A percentile compares a stretch with the other conserved stretches of the same genome.
Evolutionary conservation across 768 basidiomycete species (phyloP).

Genomic region (Lentinula detonsa): DNA sequence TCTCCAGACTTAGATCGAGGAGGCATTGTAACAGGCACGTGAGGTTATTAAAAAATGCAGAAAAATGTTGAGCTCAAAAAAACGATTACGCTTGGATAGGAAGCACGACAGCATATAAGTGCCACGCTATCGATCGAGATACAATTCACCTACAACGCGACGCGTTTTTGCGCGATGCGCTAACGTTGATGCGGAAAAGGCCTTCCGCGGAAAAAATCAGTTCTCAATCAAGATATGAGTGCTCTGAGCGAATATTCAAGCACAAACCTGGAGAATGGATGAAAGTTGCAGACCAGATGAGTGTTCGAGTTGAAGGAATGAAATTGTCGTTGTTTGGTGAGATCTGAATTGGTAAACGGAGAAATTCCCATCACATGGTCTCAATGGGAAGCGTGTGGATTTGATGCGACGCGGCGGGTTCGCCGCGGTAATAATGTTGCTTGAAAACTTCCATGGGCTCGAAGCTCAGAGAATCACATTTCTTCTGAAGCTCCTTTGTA

Average conservation of each 20-base stretch:
- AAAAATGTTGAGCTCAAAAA: background rate
- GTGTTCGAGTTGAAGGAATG: background rate
- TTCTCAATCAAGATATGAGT: background rate
- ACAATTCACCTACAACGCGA: background rate
- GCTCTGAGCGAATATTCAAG: background rate
- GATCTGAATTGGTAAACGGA: background rate
- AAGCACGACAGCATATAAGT: background rate
- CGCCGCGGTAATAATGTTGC: background rate
- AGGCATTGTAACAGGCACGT: constrained; percentile 26
- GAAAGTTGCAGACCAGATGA: background rate
- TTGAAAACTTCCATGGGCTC: too few relatives aligned
- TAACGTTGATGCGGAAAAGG: background rate
- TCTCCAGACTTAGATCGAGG: constrained; percentile 51
- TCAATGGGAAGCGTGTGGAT: background rate
- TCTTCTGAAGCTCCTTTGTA: too few relatives aligned
- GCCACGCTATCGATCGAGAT: background rate
- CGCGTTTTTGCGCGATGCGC: background rate
- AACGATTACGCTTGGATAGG: background rate
- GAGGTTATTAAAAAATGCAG: too few relatives aligned
- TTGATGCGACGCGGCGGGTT: background rate
- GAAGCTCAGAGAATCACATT: too few relatives aligned
- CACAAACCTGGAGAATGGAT: background rate
- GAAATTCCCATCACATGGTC: constrained; percentile 5
- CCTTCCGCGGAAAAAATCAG: background rate
- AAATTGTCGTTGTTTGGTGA: constrained; percentile 4